Conservation (phyloP, 805 yeast species). For the Zygoascus bituminiphila region DNA sequence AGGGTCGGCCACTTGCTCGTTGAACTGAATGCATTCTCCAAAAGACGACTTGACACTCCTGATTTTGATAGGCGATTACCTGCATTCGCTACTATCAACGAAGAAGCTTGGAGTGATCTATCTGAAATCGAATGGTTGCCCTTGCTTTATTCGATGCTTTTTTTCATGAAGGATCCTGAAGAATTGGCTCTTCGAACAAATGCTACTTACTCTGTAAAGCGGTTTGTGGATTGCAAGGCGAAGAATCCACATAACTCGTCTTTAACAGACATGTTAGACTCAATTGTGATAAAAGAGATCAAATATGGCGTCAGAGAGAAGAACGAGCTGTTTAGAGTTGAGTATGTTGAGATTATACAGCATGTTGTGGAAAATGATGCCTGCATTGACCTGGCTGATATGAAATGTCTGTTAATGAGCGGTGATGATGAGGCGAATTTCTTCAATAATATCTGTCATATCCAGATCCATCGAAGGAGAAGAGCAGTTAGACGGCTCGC, state of each 20-base stretch:
- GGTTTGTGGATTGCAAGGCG: conserved; percentile 52
- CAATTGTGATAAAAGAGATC: conserved; percentile 54
- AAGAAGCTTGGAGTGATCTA: conserved; percentile 37
- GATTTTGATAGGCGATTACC: conserved; percentile 70
- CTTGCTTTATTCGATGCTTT: conserved; percentile 57
- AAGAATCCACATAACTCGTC: conserved; percentile 25
- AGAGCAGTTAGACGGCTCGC: conserved; percentile 66
- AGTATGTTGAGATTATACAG: conserved; percentile 57
- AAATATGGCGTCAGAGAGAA: conserved; percentile 55
- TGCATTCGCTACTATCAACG: conserved; percentile 61
- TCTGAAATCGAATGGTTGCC: conserved; percentile 70
- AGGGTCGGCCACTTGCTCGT: conserved; percentile 44
- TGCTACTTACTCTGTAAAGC: conserved; percentile 53
- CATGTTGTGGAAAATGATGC: conserved; percentile 46
- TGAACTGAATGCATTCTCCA: conserved; percentile 64
- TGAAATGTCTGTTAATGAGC: conserved; percentile 52
- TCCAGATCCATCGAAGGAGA: conserved; percentile 80
- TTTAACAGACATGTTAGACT: conserved; percentile 35
- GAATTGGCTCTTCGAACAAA: conserved; percentile 77
- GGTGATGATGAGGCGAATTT: conserved; percentile 81
- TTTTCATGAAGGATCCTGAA: conserved; percentile 62
- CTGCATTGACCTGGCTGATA: conserved; percentile 48
- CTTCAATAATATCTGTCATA: conserved; percentile 67
- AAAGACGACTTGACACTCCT: conserved; percentile 55
- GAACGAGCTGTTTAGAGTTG: conserved; percentile 59